These are phyloP conservation scores for Chaetothyriales sp. DNA, from an alignment of 2,329 filamentous ascomycete genomes.

Conservation along the genomic window DNA sequence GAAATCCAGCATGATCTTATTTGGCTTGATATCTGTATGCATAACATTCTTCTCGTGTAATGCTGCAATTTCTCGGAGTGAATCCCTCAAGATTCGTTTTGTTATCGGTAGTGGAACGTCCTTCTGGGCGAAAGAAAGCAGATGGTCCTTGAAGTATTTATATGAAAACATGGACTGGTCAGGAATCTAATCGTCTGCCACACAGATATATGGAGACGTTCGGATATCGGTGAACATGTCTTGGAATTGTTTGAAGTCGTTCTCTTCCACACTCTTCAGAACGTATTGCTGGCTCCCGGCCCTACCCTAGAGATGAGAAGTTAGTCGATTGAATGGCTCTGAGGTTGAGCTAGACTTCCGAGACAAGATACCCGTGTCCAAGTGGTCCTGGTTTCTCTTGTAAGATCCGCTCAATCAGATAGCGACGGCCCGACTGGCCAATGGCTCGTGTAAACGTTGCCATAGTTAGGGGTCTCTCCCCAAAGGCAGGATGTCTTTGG, in stretches of 20 bases:
- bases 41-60: slow-evolving; percentile 20
- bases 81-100: slow-evolving; percentile 31
- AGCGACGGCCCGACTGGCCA: slow-evolving; percentile 8
- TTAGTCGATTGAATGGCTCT: background rate
- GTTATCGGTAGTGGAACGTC: slow-evolving; percentile 23
- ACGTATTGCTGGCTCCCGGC: slow-evolving; percentile 12
- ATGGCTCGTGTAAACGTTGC: background rate
- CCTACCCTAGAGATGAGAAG: background rate
- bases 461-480: no score
- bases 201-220: slow-evolving; percentile 24
- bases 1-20: slow-evolving; percentile 20
- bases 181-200: slow-evolving; percentile 29
- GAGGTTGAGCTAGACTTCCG: background rate
- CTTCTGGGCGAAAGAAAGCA: slow-evolving; percentile 29
- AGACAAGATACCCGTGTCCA: slow-evolving; percentile 2
- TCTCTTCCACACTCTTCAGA: slow-evolving; percentile 14
- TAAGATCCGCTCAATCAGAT: slow-evolving; percentile 7
- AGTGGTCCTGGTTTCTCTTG: slow-evolving; percentile 5
- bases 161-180: slow-evolving; percentile 33
- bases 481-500: no score
- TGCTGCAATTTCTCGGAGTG: slow-evolving; percentile 22
- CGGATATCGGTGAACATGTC: slow-evolving; percentile 5
- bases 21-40: slow-evolving; percentile 24
- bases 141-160: slow-evolving; percentile 29
- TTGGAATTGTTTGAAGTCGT: slow-evolving; percentile 14